Evolutionary conservation across 257 asterid genomes (phyloP), one percentile per base, ranked within the genome.

Genomic region (Solanum tarijense): DNA sequence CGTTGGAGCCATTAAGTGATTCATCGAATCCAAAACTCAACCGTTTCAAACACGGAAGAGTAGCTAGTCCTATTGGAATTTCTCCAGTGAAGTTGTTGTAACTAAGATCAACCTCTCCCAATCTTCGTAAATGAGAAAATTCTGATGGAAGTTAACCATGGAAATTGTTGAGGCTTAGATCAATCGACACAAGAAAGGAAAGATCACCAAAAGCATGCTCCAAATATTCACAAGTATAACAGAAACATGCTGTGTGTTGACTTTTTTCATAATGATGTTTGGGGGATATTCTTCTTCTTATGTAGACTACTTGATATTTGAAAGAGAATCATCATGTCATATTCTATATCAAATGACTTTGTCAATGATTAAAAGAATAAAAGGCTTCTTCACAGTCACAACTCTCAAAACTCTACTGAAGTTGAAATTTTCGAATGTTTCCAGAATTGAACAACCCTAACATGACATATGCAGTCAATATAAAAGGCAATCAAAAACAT

Each of bases 111-210:
- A 79, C 48, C 8, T 9, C 38, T 43, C 39, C 48, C 66, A 79
- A 79, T 29, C 34, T 79, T 27, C 38, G 81, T 83, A 90, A 88
- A 39, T 60, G 79, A 29, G 90, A 52, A 12, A 90, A 52, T 39
- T 88, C 88, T 4, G 21, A 23, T 18, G 92, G 93, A 14, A 90
- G 35, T 18, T 55, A 29, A 32, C 91, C 93, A 5, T 62, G 73
- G 86, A 90, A 84, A 32, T 43, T 35, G 60, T 90, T 92, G 41
- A 35, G 0, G 23, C 91, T 88, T 43, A 91, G 52, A 27, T 90
- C 90, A 6, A 91, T 86, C 6, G 72, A 86, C 34, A 58, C 85
- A 12, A 92, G 92, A 88, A 90, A 92, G 1, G 92, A 90, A 23
- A 92, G 88, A 71, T 90, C 88, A 35, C 94, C 93, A 41, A 92